Evolutionary conservation across 225 moss, liverwort and hornwort genomes (phyloP), one percentile per base, ranked within the genome.

Genomic region (Antitrichia curtipendula): DNA sequence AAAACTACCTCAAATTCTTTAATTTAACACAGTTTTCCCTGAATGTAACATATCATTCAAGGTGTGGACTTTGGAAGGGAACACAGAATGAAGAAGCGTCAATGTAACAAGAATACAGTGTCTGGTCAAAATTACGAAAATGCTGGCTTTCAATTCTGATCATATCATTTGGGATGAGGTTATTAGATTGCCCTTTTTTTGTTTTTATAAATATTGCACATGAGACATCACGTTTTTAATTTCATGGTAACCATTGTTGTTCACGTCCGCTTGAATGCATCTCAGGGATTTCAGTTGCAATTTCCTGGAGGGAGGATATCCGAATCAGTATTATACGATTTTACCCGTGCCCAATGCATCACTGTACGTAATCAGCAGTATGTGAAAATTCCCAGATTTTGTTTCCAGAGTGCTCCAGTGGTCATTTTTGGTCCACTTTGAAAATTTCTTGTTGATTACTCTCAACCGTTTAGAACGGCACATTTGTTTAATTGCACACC

Each of bases 211-310:
- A 34, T 12, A 8, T 43, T 78, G 40, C 38, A 52, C 16, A 3
- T 28, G 62, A 54, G 54, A 27, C 13, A 13, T 53, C 47, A 12
- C 20, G 16, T 36, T 52, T 86, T 58, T 38, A 21, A 49, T 47
- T 21, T 50, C 54, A 73, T 82, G 65, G 24, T 32, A 45, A 75
- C 16, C 56, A 12, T n/a, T 82, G 81, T 27, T 83, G 85, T 74
- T 85, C 66, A 65, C 36, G 40, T 87, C 65, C 20, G 9, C 43
- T 80, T 20, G 81, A 73, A 49, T 83, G 69, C 72, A n/a, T n/a
- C n/a, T 38, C 91, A 93, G 92, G 92, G 91, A 93, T 88, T 91
- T 92, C 61, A 92, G 92, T 76, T 92, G 92, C 91, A 91, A 92
- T 86, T 92, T 89, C 72, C 81, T 92, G 14, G 23, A 72, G 21